Evolutionary conservation across 495 filamentous ascomycete species (phyloP).

Genomic region (Platismatia glauca): DNA sequence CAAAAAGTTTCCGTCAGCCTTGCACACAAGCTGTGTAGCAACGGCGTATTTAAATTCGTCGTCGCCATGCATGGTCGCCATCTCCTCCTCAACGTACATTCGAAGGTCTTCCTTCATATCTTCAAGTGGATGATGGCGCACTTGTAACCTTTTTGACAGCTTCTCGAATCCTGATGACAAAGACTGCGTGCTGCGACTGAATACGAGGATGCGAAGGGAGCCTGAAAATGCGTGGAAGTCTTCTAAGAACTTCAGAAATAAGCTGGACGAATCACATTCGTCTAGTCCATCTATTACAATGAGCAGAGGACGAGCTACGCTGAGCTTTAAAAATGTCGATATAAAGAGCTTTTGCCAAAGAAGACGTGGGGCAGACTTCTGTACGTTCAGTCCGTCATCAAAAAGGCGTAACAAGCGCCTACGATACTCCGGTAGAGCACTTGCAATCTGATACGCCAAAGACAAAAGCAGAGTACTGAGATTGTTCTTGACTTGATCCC

Average conservation of each 20-base stretch:
- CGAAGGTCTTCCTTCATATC: conserved; percentile 13
- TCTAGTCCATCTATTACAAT: conserved; percentile 25
- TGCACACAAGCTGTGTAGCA: conserved; percentile 14
- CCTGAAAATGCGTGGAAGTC: conserved; percentile 16
- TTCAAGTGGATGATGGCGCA: conserved; percentile 3
- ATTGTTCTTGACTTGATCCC: conserved; percentile 24
- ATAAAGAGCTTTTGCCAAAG: conserved; percentile 37
- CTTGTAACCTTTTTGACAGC: neutral
- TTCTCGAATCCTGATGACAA: conserved; percentile 12
- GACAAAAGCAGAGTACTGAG: conserved; percentile 25
- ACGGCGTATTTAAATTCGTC: conserved; percentile 5
- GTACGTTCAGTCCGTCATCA: conserved; percentile 21
- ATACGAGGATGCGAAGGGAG: conserved; percentile 11
- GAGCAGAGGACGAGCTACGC: conserved; percentile 12
- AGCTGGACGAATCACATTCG: conserved; percentile 16
- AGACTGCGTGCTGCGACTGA: conserved; percentile 15
- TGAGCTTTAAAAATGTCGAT: conserved; percentile 23
- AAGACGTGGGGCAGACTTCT: conserved; percentile 22
- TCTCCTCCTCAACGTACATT: conserved; percentile 11
- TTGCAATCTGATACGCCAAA: conserved; percentile 35
- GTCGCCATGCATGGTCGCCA: conserved; percentile 4
- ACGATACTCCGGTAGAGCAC: conserved; percentile 8
- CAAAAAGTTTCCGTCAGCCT: conserved; percentile 21
- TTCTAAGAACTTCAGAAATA: conserved; percentile 12
- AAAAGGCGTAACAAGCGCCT: conserved; percentile 22